A percentile compares a stretch with the other conserved stretches of the same genome.
phyloP scores from a whole-genome alignment of 257 asterid species.

The Przewalskia tangutica region DNA sequence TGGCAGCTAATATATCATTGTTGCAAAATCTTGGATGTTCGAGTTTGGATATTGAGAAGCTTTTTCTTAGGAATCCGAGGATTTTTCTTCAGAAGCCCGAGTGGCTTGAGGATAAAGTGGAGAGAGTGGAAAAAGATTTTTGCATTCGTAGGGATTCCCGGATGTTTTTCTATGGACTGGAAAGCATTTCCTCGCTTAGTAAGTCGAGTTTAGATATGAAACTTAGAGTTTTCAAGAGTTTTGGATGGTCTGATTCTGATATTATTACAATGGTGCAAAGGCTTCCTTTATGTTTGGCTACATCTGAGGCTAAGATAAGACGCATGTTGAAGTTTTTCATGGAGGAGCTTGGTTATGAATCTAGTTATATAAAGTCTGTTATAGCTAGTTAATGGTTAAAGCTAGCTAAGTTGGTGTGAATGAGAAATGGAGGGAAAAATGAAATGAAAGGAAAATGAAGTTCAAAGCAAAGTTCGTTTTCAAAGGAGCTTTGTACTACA shows the following conservation, averaged over 20 bases:
- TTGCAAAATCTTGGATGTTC: slow-evolving; percentile 10
- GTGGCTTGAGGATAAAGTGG: slow-evolving; percentile 2
- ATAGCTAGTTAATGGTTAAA: no score
- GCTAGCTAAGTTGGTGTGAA: no score
- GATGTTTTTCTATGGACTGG: slow-evolving; percentile 15
- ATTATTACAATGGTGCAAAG: slow-evolving; percentile 8
- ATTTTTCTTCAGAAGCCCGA: neutral
- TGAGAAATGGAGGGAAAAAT: no score
- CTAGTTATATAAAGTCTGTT: neutral
- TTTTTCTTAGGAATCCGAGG: neutral
- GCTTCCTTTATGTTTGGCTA: slow-evolving; percentile 1
- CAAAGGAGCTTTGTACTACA: no score
- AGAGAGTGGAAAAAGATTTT: slow-evolving; percentile 14
- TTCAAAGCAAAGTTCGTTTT: no score
- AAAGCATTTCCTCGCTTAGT: neutral
- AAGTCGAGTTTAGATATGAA: slow-evolving; percentile 5
- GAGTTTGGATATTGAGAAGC: neutral
- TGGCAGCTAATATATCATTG: neutral
- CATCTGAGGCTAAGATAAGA: slow-evolving; percentile 2
- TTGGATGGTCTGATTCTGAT: slow-evolving; percentile 15
- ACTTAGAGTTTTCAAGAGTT: slow-evolving; percentile 14
- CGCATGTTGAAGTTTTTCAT: neutral
- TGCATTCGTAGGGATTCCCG: slow-evolving; percentile 8
- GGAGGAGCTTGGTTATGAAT: neutral
- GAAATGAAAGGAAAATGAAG: no score